Evolutionary conservation across 2,329 filamentous ascomycete genomes (phyloP).

Genomic region (Rachicladosporium sp.): DNA sequence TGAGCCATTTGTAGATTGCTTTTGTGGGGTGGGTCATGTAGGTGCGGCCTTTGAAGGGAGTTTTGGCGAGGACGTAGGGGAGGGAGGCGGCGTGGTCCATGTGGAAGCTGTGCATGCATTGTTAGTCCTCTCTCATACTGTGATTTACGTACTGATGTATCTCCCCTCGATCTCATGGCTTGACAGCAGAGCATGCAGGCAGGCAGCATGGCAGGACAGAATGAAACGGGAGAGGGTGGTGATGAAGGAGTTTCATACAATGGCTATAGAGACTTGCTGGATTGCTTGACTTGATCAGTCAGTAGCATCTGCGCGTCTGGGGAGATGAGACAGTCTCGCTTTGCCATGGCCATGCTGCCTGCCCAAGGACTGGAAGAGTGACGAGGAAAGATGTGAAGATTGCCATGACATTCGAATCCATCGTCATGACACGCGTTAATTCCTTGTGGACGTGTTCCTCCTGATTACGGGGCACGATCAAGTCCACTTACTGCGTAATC

Average conservation of each 20-base stretch:
- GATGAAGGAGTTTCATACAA: conserved; percentile 19
- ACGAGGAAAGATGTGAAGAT: not conserved
- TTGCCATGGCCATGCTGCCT: not conserved
- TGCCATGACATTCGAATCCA: not conserved
- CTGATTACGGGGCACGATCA: not conserved
- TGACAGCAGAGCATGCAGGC: not conserved
- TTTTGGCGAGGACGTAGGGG: conserved; percentile 93
- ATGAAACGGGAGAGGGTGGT: conserved; percentile 1
- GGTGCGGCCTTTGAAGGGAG: conserved; percentile 89
- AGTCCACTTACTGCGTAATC: conserved; percentile 86
- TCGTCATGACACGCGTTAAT: no score
- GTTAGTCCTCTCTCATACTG: conserved; percentile 5
- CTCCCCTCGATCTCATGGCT: no score
- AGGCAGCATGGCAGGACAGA: conserved; percentile 4
- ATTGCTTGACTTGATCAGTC: conserved; percentile 1
- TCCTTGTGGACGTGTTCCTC: not conserved
- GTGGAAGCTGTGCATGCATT: conserved; percentile 60
- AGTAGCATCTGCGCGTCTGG: conserved; percentile 1
- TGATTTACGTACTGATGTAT: no score
- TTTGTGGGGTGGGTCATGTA: conserved; percentile 99
- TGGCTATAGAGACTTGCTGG: conserved; percentile 18
- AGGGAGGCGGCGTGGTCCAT: conserved; percentile 97
- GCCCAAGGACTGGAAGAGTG: not conserved
- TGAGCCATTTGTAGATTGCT: conserved; percentile 99
- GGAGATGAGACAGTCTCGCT: not conserved